Evolutionary conservation across 2,329 filamentous ascomycete genomes (phyloP), one percentile per base, ranked within the genome.

Genomic region (Chrysoporthe puriensis): DNA sequence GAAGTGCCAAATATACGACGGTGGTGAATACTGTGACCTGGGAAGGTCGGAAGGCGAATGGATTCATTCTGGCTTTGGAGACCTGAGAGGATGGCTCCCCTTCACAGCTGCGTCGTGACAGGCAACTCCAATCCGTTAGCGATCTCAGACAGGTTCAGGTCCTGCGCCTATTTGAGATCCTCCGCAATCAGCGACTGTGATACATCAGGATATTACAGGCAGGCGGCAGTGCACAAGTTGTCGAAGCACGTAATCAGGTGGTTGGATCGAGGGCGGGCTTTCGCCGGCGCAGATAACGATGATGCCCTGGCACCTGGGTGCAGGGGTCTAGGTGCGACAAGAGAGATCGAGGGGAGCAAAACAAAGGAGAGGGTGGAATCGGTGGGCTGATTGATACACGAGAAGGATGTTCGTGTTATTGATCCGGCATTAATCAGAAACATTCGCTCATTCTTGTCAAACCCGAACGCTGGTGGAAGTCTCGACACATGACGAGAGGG

Each of bases 11-110:
- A 79, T 98, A 98, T 69, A 93, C 83, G 70, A 89, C 76, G 14
- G 88, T 89, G 54, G 89, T 90, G 82, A 94, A 90, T 76, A 97
- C 84, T 46, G 92, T 94, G 68, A 98, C 95, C 62, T 93, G 90
- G 71, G 88, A 84, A 40, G 93, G 91, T 70, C 88, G 88, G 80
- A 98, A 99, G 69, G 89, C 90, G 75, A 97, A 81, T 1, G 87
- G 87, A 70, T 89, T 89, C 50, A 62, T 70, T 18, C 18, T 48
- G 64, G 72, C 32, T 58, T 21, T 7, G 21, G 5, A 63, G 43
- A 54, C 54, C 14, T 18, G 62, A 34, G 34, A 34, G 14, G 16
- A 56, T 26, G 18, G 4, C 13, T 9, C 21, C 11, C 32, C 26
- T 42, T 32, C 52, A 32, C 32, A 40, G 61, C 9, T n/a, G 21